Percentiles rank a stretch among this genome's conserved stretches.
Evolutionary conservation across 2,329 filamentous ascomycete species (phyloP).

Genomic region (Venturia nashicola): DNA sequence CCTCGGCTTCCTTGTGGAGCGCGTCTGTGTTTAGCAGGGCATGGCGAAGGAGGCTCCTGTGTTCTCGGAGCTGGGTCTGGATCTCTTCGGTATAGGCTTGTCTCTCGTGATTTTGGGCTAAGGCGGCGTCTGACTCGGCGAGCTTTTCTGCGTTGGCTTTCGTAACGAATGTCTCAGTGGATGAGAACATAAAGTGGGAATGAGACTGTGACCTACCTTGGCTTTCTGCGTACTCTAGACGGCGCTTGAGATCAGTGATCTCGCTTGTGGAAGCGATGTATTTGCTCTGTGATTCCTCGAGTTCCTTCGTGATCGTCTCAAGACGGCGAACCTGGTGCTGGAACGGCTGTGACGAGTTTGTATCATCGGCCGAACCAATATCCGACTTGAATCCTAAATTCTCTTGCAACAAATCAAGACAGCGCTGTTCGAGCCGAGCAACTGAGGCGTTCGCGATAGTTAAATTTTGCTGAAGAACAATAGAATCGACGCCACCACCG

Average conservation of each 20-base stretch:
- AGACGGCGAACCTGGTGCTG: conserved; percentile 7
- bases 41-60: conserved; percentile 15
- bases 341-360: conserved; percentile 7
- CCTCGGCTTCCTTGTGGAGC: conserved; percentile 7
- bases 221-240: conserved; percentile 7
- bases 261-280: conserved; percentile 13
- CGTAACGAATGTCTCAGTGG: neutral
- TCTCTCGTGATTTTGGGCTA: conserved; percentile 11
- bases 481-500: conserved; percentile 1
- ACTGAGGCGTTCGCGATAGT: conserved; percentile 4
- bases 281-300: conserved; percentile 11
- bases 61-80: conserved; percentile 14
- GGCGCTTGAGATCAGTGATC: conserved; percentile 13
- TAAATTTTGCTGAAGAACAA: conserved; percentile 9
- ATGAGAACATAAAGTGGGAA: neutral
- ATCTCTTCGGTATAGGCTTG: conserved; percentile 14
- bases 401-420: conserved; percentile 11
- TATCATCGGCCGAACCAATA: conserved; percentile 3
- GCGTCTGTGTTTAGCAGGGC: conserved; percentile 11
- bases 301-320: conserved; percentile 6
- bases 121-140: conserved; percentile 7
- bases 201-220: conserved; percentile 5
- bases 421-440: conserved; percentile 10
- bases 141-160: conserved; percentile 6
- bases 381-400: conserved; percentile 11